Percentiles rank a stretch among this genome's conserved stretches.
These are phyloP conservation scores for Macadamia integrifolia DNA, from an alignment of 164 flowering plant species.

Conservation along the genomic window DNA sequence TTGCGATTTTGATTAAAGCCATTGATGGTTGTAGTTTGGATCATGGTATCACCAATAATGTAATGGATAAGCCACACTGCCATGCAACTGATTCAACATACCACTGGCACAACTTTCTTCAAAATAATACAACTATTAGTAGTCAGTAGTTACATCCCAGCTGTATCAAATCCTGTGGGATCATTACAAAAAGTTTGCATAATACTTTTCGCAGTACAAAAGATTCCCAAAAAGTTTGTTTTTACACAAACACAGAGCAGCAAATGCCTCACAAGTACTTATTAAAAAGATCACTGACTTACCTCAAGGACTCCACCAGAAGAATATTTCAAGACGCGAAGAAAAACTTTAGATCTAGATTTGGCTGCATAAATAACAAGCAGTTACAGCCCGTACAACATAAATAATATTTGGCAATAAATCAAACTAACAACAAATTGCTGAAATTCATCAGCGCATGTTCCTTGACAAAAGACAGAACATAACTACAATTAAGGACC, in stretches of 20 bases:
- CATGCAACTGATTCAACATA: too few species aligned
- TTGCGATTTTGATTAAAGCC: too few species aligned
- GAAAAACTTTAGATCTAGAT: constrained; percentile 71
- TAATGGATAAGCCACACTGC: too few species aligned
- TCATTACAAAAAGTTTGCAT: too few species aligned
- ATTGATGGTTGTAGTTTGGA: too few species aligned
- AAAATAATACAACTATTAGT: neutral
- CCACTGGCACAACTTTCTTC: neutral
- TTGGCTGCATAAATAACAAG: constrained; percentile 52
- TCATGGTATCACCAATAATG: too few species aligned
- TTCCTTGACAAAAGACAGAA: too few species aligned
- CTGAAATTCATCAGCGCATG: neutral
- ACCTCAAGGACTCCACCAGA: constrained; percentile 98
- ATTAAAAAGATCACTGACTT: constrained; percentile 3
- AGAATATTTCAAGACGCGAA: constrained; percentile 86
- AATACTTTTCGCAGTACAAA: too few species aligned
- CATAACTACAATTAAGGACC: neutral
- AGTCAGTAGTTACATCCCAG: neutral
- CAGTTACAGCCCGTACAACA: constrained; percentile 4
- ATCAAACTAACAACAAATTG: neutral
- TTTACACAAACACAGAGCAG: too few species aligned
- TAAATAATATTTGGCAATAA: too few species aligned
- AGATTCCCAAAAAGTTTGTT: too few species aligned
- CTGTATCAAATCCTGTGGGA: neutral
- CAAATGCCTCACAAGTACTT: neutral